phyloP scores from a whole-genome alignment of 306 rosid genomes.

The Abrus precatorius region DNA sequence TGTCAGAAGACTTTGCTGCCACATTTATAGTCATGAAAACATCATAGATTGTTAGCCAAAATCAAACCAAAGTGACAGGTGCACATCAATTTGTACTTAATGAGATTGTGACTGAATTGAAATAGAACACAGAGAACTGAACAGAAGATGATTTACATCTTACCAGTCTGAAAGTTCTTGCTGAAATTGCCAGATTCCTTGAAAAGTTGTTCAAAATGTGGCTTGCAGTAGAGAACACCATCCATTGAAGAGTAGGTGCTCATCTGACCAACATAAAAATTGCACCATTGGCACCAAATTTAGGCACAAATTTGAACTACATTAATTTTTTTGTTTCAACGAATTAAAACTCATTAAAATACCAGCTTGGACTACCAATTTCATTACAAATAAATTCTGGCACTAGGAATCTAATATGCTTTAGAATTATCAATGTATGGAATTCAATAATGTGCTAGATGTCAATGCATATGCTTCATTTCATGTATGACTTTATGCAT shows the following conservation, averaged over 20 bases:
- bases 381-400: not conserved
- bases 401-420: not conserved
- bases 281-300: not conserved
- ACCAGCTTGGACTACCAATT: not conserved
- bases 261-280: constrained; percentile 64
- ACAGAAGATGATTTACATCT: not conserved
- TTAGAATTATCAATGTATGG: not conserved
- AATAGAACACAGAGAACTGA: constrained; percentile 5
- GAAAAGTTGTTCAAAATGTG: constrained; percentile 97
- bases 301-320: constrained; percentile 9
- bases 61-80: not conserved
- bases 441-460: constrained; percentile 27
- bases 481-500: not conserved
- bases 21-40: constrained; percentile 42
- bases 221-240: constrained; percentile 89
- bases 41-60: constrained; percentile 43
- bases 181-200: constrained; percentile 99
- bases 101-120: not conserved
- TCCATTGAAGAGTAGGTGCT: constrained; percentile 97
- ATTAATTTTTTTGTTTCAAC: not conserved
- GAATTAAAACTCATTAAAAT: not conserved
- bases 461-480: constrained; percentile 20
- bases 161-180: constrained; percentile 85
- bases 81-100: not conserved
- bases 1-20: constrained; percentile 77